Conservation (phyloP, 345 rosid species). For the Euphorbia lathyris region DNA sequence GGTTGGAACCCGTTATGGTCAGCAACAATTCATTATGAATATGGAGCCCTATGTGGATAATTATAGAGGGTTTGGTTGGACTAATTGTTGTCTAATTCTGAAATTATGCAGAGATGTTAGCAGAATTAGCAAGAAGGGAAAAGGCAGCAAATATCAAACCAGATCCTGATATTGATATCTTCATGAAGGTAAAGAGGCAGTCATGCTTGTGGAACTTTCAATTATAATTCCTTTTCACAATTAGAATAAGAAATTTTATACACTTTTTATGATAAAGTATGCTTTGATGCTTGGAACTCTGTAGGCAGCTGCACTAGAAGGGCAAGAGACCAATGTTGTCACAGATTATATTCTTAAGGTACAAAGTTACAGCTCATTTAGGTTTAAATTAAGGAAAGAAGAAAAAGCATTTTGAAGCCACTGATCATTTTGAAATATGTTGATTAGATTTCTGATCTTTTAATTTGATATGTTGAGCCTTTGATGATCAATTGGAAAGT, state of each 20-base stretch:
- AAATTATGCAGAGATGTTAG: conserved; percentile 56
- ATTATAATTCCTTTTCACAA: conserved; percentile 4
- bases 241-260: not conserved
- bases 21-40: conserved; percentile 15
- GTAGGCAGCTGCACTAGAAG: conserved; percentile 70
- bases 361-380: not conserved
- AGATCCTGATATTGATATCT: conserved; percentile 79
- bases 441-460: no score
- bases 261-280: not conserved
- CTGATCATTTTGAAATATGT: no score
- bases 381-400: not conserved
- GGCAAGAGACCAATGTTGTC: conserved; percentile 58
- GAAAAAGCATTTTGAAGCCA: no score
- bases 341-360: conserved; percentile 86
- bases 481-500: no score
- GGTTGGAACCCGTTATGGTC: conserved; percentile 54
- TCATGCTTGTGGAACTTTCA: conserved; percentile 16
- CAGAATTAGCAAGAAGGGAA: conserved; percentile 73
- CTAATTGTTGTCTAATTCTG: not conserved
- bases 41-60: no score
- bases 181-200: conserved; percentile 65
- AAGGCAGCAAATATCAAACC: conserved; percentile 81
- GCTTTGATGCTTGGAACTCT: conserved; percentile 8
- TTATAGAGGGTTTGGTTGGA: not conserved
- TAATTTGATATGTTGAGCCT: no score